Conservation (phyloP, 805 yeast species). For the Ogataea sp. region DNA sequence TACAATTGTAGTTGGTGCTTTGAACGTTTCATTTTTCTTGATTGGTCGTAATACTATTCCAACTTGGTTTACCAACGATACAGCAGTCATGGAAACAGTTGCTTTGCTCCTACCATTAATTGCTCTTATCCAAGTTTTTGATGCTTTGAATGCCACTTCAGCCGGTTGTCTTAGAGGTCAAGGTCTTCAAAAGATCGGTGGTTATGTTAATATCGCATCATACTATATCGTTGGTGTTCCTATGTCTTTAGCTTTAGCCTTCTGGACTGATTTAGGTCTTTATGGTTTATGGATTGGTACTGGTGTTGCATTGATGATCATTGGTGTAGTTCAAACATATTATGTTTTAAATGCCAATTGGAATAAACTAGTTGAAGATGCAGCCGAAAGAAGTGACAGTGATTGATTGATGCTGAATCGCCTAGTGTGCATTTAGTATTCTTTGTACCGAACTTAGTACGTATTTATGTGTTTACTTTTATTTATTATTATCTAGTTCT, state of each 20-base stretch:
- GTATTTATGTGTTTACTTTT: no score
- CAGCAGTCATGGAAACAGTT: constrained; percentile 44
- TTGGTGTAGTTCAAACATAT: constrained; percentile 39
- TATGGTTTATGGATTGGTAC: constrained; percentile 62
- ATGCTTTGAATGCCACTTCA: constrained; percentile 60
- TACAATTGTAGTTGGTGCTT: constrained; percentile 27
- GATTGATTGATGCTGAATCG: constrained; percentile 4
- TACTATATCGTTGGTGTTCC: constrained; percentile 62
- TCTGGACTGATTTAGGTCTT: constrained; percentile 39
- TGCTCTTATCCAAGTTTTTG: constrained; percentile 64
- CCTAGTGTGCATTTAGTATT: not conserved
- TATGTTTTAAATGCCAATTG: constrained; percentile 40
- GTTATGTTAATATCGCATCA: constrained; percentile 45
- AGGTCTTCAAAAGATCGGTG: constrained; percentile 62
- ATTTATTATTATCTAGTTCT: no score
- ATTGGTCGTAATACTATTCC: constrained; percentile 36
- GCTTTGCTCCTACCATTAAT: constrained; percentile 49
- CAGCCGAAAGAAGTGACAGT: constrained; percentile 26
- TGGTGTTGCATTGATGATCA: constrained; percentile 41
- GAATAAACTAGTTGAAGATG: constrained; percentile 40
- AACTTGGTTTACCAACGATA: constrained; percentile 51
- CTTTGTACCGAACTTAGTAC: no score
- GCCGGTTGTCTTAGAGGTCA: constrained; percentile 77
- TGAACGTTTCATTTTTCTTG: constrained; percentile 40
- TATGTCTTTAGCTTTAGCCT: constrained; percentile 44